These are phyloP conservation scores for Lithocarpus polystachyus DNA, from an alignment of 306 rosid species.

Conservation along the genomic window DNA sequence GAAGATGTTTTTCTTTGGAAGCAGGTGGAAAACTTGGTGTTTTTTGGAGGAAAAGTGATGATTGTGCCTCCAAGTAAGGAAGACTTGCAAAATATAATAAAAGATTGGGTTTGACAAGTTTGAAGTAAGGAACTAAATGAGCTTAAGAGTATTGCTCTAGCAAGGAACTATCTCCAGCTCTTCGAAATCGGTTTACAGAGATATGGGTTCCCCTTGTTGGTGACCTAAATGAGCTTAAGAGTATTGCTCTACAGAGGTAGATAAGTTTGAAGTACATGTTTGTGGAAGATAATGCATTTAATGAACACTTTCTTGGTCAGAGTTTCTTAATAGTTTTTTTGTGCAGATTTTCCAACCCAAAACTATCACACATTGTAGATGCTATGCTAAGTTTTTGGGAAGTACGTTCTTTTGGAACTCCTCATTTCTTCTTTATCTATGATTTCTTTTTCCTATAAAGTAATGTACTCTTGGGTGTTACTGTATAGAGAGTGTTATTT, in stretches of 20 bases:
- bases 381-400: constrained; percentile 77
- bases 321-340: neutral
- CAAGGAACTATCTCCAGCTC: constrained; percentile 86
- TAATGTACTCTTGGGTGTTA: neutral
- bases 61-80: no score
- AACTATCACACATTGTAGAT: constrained; percentile 44
- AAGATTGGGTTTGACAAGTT: no score
- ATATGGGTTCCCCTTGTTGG: constrained; percentile 89
- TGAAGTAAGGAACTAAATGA: no score
- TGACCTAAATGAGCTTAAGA: constrained; percentile 63
- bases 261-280: neutral
- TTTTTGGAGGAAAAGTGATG: no score
- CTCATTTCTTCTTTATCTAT: neutral
- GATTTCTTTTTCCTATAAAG: neutral
- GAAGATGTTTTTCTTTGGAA: no score
- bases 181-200: constrained; percentile 95
- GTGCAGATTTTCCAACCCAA: constrained; percentile 55
- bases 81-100: no score
- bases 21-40: no score
- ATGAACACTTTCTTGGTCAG: neutral
- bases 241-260: constrained; percentile 65
- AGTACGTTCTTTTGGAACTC: constrained; percentile 39
- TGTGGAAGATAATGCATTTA: neutral
- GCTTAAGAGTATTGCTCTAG: no score
- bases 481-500: neutral